Conservation (phyloP, 2,329 filamentous ascomycete genomes). For the Bretziella fagacearum region DNA sequence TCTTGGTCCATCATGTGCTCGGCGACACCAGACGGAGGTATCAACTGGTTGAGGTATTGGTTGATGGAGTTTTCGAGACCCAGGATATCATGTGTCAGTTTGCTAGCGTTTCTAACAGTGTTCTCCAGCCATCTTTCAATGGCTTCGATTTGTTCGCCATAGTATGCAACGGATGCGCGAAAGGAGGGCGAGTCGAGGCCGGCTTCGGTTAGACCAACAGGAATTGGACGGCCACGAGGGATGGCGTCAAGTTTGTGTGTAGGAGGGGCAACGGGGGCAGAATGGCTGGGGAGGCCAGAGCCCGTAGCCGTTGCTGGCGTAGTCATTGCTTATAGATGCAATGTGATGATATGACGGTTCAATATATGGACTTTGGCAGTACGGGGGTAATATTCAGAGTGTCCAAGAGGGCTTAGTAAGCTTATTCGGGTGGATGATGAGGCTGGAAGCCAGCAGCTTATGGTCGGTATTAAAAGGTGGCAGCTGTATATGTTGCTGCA, state of each 20-base stretch:
- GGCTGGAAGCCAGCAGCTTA: no score
- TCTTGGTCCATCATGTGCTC: constrained; percentile 87
- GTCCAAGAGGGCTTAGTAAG: no score
- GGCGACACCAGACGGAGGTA: constrained; percentile 55
- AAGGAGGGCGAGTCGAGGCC: constrained; percentile 94
- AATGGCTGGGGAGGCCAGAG: neutral
- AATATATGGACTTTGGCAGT: no score
- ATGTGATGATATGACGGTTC: neutral
- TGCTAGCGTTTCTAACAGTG: constrained; percentile 36
- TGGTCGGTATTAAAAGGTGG: no score
- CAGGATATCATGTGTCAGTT: constrained; percentile 44
- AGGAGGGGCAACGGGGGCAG: neutral
- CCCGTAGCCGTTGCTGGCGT: neutral
- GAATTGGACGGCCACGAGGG: constrained; percentile 31
- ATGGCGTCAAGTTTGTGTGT: constrained; percentile 7
- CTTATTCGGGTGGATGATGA: no score
- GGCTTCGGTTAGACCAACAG: constrained; percentile 83
- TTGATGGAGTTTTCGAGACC: constrained; percentile 67
- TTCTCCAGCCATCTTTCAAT: constrained; percentile 80
- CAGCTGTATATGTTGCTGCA: no score
- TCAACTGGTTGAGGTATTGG: constrained; percentile 55
- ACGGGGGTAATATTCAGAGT: no score
- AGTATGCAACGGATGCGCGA: constrained; percentile 70
- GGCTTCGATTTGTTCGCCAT: constrained; percentile 76
- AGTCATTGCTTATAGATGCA: neutral